Evolutionary conservation across 768 basidiomycete species (phyloP), one percentile per base, ranked within the genome.

Genomic region (Tricholoma hemisulphureum): DNA sequence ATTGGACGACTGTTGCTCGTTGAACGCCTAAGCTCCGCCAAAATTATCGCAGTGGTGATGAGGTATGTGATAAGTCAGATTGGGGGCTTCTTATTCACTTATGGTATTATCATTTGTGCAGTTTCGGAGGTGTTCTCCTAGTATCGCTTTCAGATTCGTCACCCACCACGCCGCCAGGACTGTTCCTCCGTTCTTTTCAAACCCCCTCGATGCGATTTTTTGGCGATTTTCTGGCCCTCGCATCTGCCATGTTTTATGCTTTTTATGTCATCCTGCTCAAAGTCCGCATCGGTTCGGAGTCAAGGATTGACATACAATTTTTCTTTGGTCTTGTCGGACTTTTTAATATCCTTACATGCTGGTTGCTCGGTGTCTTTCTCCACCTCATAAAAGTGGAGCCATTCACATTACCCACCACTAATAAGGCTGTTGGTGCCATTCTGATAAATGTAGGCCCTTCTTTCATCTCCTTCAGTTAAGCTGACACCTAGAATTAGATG

Each of bases 241-340:
- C 90, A 23, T 88, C 88, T 10, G 91, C 93, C 2, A 60, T 89
- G 10, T 85, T 88, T 66, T 95, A 94, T 67, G 88, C 91, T 0
- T 69, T 88, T 32, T 95, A 95, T 67, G 84, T 92, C 23, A 86
- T 86, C 58, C 75, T 93, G 53, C 79, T 95, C 66, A 95, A 95
- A 69, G 88, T 92, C 41, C 83, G 84, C 58, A 86, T 94, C 29
- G 81, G 79, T 23, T 77, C 79, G 46, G 90, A 93, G 65, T 87
- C 87, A 10, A 79, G 90, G 57, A 80, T 92, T 59, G 86, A 93
- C 69, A 92, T 93, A 91, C 87, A 90, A 56, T 77, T 93, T 21
- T 92, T 94, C 77, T 91, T 94, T 62, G 93, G 93, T 24, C 93
- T 88, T 61, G 91, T 93, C 26, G 91, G 92, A 11, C 73, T 91